Percentiles rank a stretch among this genome's conserved stretches.
Conservation (phyloP, 179 eudicot species). For the Heliamphora pulchella region DNA sequence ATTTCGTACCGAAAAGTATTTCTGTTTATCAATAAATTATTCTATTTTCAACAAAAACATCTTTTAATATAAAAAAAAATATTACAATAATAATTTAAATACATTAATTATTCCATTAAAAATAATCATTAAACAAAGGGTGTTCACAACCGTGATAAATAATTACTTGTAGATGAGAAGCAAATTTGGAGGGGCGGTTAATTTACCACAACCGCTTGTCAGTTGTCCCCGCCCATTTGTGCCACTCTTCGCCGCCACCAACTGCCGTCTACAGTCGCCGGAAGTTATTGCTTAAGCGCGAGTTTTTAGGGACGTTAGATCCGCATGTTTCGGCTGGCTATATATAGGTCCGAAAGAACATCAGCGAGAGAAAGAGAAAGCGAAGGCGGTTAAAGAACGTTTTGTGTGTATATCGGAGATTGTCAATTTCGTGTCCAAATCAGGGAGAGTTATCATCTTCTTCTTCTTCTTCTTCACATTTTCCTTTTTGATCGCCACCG, state of each 20-base stretch:
- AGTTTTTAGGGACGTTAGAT: background rate
- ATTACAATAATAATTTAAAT: no score
- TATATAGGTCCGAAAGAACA: background rate
- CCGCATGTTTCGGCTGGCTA: constrained; percentile 6
- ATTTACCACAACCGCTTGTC: background rate
- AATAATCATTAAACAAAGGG: no score
- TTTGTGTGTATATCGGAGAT: background rate
- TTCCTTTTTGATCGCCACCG: background rate
- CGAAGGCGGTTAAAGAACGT: background rate
- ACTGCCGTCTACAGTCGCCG: background rate
- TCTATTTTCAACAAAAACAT: no score
- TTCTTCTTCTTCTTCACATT: background rate
- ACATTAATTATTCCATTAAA: no score
- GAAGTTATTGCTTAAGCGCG: background rate
- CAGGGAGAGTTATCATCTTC: background rate
- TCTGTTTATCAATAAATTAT: no score
- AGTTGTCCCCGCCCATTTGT: background rate
- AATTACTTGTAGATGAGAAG: no score
- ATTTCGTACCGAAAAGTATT: no score
- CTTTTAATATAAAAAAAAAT: no score
- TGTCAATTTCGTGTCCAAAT: background rate
- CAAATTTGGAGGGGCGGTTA: no score
- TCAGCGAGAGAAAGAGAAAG: background rate
- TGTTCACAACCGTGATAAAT: no score
- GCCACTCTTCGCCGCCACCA: background rate